Evolutionary conservation across 75 land plant genomes (phyloP).

Genomic region (Sequoiadendron giganteum): DNA sequence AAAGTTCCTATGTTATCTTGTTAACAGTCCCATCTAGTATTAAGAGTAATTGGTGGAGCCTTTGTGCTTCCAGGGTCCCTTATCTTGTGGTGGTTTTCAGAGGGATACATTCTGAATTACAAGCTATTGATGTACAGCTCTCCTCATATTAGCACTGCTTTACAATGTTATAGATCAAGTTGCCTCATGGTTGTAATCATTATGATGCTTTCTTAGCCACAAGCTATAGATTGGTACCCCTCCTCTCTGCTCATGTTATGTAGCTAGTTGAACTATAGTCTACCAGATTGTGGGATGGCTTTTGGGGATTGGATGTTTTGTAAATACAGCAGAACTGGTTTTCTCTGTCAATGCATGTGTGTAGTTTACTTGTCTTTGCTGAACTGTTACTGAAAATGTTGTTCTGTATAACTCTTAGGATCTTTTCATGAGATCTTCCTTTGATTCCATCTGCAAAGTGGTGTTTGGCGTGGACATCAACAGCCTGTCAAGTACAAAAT

Average conservation of each 20-base stretch:
- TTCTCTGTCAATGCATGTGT: neutral
- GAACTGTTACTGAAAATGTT: neutral
- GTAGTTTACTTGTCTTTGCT: neutral
- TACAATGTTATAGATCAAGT: neutral
- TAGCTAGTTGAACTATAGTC: neutral
- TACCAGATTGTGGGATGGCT: neutral
- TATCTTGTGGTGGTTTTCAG: neutral
- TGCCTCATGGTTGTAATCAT: neutral
- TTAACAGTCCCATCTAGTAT: neutral
- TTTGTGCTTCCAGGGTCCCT: neutral
- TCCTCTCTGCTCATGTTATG: neutral
- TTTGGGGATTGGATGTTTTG: neutral
- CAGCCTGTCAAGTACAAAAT: constrained; percentile 21
- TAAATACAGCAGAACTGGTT: neutral
- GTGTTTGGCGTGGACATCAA: constrained; percentile 59
- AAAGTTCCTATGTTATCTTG: too few relatives aligned
- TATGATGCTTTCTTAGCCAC: neutral
- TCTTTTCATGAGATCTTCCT: constrained; percentile 46
- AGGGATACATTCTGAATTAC: neutral
- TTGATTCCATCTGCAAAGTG: constrained; percentile 64
- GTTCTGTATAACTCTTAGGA: constrained; percentile 27
- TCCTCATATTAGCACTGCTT: neutral
- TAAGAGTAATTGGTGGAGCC: neutral
- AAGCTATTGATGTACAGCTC: too few relatives aligned
- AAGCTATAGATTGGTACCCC: neutral